Evolutionary conservation across 768 basidiomycete species (phyloP).

Genomic region (Tulasnella sp.): DNA sequence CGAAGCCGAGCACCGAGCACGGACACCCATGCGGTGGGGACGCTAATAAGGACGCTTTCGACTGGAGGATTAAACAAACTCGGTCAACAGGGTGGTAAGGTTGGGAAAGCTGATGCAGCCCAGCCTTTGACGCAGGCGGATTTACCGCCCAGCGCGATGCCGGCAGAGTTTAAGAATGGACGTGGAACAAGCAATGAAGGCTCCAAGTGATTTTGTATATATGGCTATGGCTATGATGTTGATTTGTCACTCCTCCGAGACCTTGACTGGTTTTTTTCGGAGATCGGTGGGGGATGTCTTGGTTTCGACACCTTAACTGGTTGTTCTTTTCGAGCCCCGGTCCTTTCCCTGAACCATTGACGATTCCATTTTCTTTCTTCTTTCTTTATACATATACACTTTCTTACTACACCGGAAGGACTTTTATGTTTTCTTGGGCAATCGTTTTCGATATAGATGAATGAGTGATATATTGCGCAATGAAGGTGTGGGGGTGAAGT

Average conservation of each 20-base stretch:
- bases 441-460: neutral
- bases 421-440: neutral
- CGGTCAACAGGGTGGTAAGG: neutral
- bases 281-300: neutral
- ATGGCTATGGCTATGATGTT: neutral
- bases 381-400: neutral
- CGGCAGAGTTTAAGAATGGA: slow-evolving; percentile 17
- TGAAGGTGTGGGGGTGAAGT: neutral
- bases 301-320: neutral
- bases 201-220: neutral
- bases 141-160: slow-evolving; percentile 20
- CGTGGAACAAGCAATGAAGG: neutral
- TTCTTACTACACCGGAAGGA: neutral
- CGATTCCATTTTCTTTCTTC: neutral
- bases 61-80: slow-evolving; percentile 14
- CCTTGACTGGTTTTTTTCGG: neutral
- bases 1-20: slow-evolving; percentile 14
- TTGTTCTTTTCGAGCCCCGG: neutral
- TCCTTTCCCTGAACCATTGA: neutral
- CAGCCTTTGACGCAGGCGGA: slow-evolving; percentile 17
- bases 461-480: neutral
- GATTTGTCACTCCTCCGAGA: neutral
- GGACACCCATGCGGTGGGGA: slow-evolving; percentile 4
- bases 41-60: slow-evolving; percentile 17
- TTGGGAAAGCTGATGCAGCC: neutral